Base-by-base conservation (phyloP, 2,329 filamentous ascomycete genomes). In the Curvularia sp. region DNA sequence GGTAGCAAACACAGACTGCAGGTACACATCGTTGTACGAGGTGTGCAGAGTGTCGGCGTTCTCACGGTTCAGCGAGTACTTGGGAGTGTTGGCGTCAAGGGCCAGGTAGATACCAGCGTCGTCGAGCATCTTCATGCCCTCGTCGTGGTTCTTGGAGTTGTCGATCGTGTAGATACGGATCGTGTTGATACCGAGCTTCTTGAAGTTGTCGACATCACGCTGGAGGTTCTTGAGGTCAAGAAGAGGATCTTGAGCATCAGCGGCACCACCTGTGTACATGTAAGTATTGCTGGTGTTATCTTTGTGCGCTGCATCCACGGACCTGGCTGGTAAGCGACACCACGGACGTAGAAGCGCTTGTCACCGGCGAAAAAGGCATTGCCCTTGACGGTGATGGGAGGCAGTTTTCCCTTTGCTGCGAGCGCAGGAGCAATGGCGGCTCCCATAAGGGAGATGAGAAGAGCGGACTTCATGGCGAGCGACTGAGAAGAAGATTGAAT, bases 151-250 rank as follows among this genome's bases (percentile, higher is more conserved):
- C 71, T 84, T 80, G 49, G 88, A 89, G 85, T 97, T 97, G 82
- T 97, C 93, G 67, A 96, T 88, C 7, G 90, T 92, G 84, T 97
- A 97, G 64, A 97, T 89, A 78, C 93, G 92, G 74, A 97, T 84
- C 20, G 92, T 93, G 83, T 97, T 97, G 80, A 97, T 83, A 35
- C 92, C 92, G 53, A 97, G 84, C 64, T 92, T 85, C 81, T 91
- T 86, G 86, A 97, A 96, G 76, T 91, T 84, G 53, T 81, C 79
- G 66, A 97, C 89, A 75, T 96, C 92, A 64, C 92, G 89, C 75
- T 85, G 83, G 84, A 93, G 94, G 71, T 83, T 78, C 4, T 79
- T 77, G 31, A 83, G 71, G 69, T 96, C 88, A 60, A 91, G 88
- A 49, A 97, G 87, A 61, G 93, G 92, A 73, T 97, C 93, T 48